Percentiles rank a stretch among this genome's conserved stretches.
Evolutionary conservation across 805 yeast genomes (phyloP).

Genomic region (Allodekkera sacchari): DNA sequence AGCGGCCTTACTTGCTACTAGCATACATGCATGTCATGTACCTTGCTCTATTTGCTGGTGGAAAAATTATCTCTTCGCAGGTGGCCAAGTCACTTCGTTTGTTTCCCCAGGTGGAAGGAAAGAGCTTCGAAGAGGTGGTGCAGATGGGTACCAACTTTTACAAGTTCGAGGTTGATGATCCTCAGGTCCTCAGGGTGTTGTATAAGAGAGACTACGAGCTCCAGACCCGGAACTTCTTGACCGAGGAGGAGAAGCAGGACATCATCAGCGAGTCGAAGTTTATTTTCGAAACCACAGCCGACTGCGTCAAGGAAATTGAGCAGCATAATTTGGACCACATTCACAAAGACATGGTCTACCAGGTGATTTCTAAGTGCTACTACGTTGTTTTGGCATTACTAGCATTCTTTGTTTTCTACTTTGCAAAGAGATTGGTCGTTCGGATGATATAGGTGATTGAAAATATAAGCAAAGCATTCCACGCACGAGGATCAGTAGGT

Average conservation of each 20-base stretch:
- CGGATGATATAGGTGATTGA: constrained; percentile 5
- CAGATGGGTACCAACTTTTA: constrained; percentile 62
- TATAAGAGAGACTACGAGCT: constrained; percentile 75
- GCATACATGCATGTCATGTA: constrained; percentile 85
- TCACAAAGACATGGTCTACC: constrained; percentile 45
- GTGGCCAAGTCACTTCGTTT: constrained; percentile 59
- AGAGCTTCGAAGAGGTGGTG: constrained; percentile 54
- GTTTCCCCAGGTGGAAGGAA: constrained; percentile 67
- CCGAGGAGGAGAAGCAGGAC: constrained; percentile 63
- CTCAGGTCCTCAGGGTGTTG: constrained; percentile 50
- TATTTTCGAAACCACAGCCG: constrained; percentile 55
- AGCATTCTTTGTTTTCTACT: constrained; percentile 25
- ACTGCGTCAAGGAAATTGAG: constrained; percentile 60
- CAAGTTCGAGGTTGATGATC: constrained; percentile 57
- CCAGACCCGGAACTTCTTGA: constrained; percentile 59
- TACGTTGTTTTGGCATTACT: constrained; percentile 31
- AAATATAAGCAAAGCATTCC: no score
- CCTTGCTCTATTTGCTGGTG: constrained; percentile 82
- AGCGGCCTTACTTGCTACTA: constrained; percentile 61
- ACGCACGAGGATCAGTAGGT: no score
- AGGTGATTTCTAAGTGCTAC: constrained; percentile 44
- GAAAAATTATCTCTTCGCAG: constrained; percentile 61
- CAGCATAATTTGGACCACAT: constrained; percentile 52
- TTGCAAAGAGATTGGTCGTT: constrained; percentile 25
- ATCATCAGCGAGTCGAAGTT: constrained; percentile 60